phyloP scores from a whole-genome alignment of 768 basidiomycete species.

The Hydnum rufescens region DNA sequence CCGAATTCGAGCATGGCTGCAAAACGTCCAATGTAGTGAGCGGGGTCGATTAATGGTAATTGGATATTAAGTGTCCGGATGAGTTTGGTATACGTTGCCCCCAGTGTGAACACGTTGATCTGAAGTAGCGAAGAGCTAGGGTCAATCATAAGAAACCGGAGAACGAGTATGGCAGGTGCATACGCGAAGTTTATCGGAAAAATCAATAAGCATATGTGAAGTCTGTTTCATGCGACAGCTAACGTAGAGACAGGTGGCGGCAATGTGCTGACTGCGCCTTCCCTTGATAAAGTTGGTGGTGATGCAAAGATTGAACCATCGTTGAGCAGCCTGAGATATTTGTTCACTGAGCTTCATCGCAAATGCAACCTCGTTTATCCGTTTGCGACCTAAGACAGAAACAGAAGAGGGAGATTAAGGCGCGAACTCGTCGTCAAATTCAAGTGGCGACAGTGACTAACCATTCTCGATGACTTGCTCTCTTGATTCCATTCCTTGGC shows the following conservation, averaged over 20 bases:
- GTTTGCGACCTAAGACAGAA: background rate
- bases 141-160: background rate
- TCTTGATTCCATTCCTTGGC: constrained; percentile 58
- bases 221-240: constrained; percentile 85
- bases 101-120: constrained; percentile 97
- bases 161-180: constrained; percentile 6
- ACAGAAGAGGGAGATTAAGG: background rate
- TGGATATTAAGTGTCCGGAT: constrained; percentile 63
- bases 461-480: constrained; percentile 87
- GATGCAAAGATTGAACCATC: constrained; percentile 84
- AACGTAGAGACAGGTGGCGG: constrained; percentile 89
- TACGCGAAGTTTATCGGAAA: constrained; percentile 87
- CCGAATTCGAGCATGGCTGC: constrained; percentile 90
- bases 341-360: constrained; percentile 61
- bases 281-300: constrained; percentile 90
- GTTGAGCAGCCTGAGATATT: constrained; percentile 59
- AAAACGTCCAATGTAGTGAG: constrained; percentile 91
- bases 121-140: constrained; percentile 16
- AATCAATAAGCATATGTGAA: constrained; percentile 96
- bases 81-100: constrained; percentile 87
- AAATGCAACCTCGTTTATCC: constrained; percentile 70
- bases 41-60: constrained; percentile 72
- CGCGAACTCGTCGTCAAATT: background rate
- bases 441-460: constrained; percentile 18
- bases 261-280: constrained; percentile 76